phyloP scores from a whole-genome alignment of 352 stramenopile species.

The Globisporangium uncinulatum region DNA sequence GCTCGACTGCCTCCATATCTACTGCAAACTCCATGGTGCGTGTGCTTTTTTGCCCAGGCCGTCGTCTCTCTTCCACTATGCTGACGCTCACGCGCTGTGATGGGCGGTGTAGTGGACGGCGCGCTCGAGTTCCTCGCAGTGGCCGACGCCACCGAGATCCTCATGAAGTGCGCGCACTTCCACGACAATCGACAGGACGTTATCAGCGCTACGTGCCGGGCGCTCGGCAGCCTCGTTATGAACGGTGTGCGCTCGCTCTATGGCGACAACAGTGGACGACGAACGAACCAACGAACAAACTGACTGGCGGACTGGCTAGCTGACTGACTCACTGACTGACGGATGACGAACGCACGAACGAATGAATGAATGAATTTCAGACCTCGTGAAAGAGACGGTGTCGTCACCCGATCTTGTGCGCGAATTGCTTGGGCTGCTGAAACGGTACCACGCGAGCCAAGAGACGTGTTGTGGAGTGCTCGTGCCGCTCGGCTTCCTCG shows the following conservation, averaged over 20 bases:
- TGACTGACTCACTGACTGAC: not conserved
- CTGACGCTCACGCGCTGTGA: not conserved
- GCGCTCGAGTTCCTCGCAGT: constrained; percentile 64
- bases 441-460: constrained; percentile 44
- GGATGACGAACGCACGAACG: not conserved
- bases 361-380: constrained; percentile 13
- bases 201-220: constrained; percentile 52
- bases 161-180: constrained; percentile 71
- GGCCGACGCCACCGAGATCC: constrained; percentile 42
- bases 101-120: constrained; percentile 34
- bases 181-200: constrained; percentile 75
- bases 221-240: constrained; percentile 64
- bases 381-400: constrained; percentile 67
- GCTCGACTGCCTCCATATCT: constrained; percentile 64
- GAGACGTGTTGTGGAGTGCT: constrained; percentile 44
- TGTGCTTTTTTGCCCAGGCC: not conserved
- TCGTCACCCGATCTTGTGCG: constrained; percentile 36
- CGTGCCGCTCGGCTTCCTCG: constrained; percentile 56
- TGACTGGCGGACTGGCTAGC: not conserved
- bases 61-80: no score
- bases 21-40: constrained; percentile 64
- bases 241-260: constrained; percentile 36
- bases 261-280: not conserved
- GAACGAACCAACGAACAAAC: not conserved
- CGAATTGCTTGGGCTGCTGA: constrained; percentile 52